Evolutionary conservation across 306 rosid genomes (phyloP).

Genomic region (Vigna reflexopilosa): DNA sequence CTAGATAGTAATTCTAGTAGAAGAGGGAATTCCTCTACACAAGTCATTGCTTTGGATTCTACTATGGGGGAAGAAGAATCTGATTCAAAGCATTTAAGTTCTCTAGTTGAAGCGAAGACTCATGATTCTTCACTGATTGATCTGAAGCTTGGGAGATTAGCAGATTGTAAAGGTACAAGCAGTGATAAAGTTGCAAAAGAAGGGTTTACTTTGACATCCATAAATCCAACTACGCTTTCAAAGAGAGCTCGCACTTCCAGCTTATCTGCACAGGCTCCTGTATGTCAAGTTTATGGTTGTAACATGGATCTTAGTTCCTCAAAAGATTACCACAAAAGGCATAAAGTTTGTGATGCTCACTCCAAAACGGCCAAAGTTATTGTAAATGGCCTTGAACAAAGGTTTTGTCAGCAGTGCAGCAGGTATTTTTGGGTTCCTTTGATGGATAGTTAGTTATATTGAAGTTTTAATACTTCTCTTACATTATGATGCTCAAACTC

Average conservation of each 20-base stretch:
- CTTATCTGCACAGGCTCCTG: conserved; percentile 54
- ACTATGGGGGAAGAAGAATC: conserved; percentile 63
- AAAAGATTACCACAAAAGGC: conserved; percentile 85
- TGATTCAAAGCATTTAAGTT: conserved; percentile 54
- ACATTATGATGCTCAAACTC: conserved; percentile 22
- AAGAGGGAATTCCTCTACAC: conserved; percentile 56
- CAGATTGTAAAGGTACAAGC: conserved; percentile 51
- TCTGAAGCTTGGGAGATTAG: conserved; percentile 72
- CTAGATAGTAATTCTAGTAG: conserved; percentile 53
- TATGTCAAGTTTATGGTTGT: conserved; percentile 85
- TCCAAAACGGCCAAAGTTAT: conserved; percentile 79
- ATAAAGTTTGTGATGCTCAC: conserved; percentile 84
- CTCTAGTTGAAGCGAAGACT: conserved; percentile 50
- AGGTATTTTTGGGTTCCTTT: conserved; percentile 53
- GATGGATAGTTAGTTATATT: neutral
- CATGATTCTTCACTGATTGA: conserved; percentile 63
- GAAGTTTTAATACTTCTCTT: neutral
- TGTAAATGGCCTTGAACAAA: conserved; percentile 81
- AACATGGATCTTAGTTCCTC: conserved; percentile 76
- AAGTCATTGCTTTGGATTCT: conserved; percentile 62
- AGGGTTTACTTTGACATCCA: conserved; percentile 43
- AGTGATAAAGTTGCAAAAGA: conserved; percentile 42
- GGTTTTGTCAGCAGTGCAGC: conserved; percentile 94
- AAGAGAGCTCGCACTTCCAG: conserved; percentile 62
- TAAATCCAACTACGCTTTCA: conserved; percentile 32